Base-by-base conservation (phyloP, 78 protist species). In the Monocercomonoides exilis region DNA sequence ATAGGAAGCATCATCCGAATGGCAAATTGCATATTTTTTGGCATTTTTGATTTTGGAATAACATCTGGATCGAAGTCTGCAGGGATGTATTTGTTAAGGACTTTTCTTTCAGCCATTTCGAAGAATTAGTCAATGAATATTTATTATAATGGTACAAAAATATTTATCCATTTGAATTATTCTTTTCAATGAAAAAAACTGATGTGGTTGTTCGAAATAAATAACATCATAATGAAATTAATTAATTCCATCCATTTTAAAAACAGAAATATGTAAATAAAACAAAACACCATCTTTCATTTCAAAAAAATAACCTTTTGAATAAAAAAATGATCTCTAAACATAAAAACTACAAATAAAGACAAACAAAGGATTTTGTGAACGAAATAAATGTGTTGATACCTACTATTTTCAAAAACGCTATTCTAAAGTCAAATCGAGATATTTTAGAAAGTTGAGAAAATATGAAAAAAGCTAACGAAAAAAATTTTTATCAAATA, bases 1-100 rank as follows among this genome's bases (percentile, higher is more conserved):
- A 96, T 93, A 3, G 99, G 99, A 38, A 96, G 42, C 99, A 96
- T 96, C 90, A 95, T 93, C 2, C 98, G 95, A 2, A 96, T 95
- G 44, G 89, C 89, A 36, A n/a, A n/a, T 43, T 2, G 5, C n/a
- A 1, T 29, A 46, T 91, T 84, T 41, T 88, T 84, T 34, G 87
- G 87, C 41, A 84, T 81, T 33, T 89, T 91, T 33, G 44, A 44
- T 29, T 92, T 89, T 5, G 96, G 94, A 2, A 96, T 63, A 70
- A 85, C 80, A 29, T 88, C 33, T 11, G 96, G 98, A 85, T 97
- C 99, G 84, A 96, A 97, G 81, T 96, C 96, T 43, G 96, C 97
- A 6, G 98, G 98, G 81, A 88, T 94, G 84, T 96, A 96, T 93
- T 96, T 97, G 89, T 91, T 93, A 41, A 95, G 79, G 32, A 96